Evolutionary conservation across 768 basidiomycete genomes (phyloP).

Genomic region (Hericium alpestre): DNA sequence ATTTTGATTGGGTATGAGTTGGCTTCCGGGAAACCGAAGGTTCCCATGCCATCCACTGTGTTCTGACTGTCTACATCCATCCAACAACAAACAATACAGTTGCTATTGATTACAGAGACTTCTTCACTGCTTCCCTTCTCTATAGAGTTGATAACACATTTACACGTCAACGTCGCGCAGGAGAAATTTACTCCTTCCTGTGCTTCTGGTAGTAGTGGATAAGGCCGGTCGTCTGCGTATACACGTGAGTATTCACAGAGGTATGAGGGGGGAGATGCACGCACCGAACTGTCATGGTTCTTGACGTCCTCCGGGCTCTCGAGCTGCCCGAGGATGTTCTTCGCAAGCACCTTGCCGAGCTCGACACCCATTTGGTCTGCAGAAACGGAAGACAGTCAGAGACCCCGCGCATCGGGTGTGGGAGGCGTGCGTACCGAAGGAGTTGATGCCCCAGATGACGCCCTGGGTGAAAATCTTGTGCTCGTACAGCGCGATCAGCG

Average conservation of each 20-base stretch:
- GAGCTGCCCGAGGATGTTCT: constrained; percentile 88
- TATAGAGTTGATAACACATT: no score
- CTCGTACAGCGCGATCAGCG: constrained; percentile 86
- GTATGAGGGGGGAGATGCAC: constrained; percentile 5
- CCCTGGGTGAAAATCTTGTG: constrained; percentile 99
- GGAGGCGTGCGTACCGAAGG: constrained; percentile 55
- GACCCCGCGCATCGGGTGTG: not conserved
- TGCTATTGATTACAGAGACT: no score
- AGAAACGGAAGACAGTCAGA: not conserved
- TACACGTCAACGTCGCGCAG: no score
- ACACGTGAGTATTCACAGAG: not conserved
- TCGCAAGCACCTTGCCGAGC: constrained; percentile 93
- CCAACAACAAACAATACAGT: no score
- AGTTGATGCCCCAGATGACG: constrained; percentile 97
- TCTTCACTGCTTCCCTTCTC: no score
- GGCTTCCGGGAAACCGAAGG: no score
- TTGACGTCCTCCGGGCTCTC: constrained; percentile 66
- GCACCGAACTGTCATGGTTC: constrained; percentile 80
- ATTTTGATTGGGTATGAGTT: no score
- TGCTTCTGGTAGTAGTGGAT: constrained; percentile 95
- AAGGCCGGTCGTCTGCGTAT: constrained; percentile 74
- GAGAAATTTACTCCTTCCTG: constrained; percentile 50
- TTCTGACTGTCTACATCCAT: no score
- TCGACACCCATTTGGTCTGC: constrained; percentile 99
- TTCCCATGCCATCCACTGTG: no score